Percentiles rank a stretch among this genome's conserved stretches.
phyloP scores from a whole-genome alignment of 2,329 filamentous ascomycete species.

The Aspergillus sojae region DNA sequence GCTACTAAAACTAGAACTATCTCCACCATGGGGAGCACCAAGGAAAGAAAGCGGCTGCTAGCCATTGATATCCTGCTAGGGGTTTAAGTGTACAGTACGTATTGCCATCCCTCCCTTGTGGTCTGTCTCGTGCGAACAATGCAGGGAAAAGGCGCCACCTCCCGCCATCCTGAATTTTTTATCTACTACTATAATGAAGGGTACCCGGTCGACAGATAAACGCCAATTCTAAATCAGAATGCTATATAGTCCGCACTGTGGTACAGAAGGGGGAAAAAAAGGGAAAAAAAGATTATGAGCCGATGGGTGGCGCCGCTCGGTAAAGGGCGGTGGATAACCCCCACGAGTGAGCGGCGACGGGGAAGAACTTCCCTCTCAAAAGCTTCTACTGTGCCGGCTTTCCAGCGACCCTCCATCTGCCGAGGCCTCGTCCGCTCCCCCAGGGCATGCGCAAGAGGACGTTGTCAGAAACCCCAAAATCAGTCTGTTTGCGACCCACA shows the following conservation, averaged over 20 bases:
- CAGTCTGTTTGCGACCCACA: not conserved
- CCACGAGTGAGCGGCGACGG: not conserved
- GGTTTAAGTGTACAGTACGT: not conserved
- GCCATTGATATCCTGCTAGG: not conserved
- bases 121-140: not conserved
- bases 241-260: not conserved
- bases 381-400: not conserved
- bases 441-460: not conserved
- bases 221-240: not conserved
- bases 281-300: not conserved
- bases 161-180: not conserved
- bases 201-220: not conserved
- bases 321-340: not conserved
- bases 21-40: constrained; percentile 1
- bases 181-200: not conserved
- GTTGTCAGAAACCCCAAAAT: not conserved
- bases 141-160: not conserved
- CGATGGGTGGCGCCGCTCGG: not conserved
- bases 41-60: not conserved
- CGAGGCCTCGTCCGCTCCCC: not conserved
- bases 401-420: not conserved
- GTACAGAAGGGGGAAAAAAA: not conserved
- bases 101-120: not conserved
- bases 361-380: not conserved
- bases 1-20: not conserved